Percentiles rank a stretch among this genome's conserved stretches.
These are phyloP conservation scores for Fusarium sp. DNA, from an alignment of 2,329 filamentous ascomycete genomes.

Conservation along the genomic window DNA sequence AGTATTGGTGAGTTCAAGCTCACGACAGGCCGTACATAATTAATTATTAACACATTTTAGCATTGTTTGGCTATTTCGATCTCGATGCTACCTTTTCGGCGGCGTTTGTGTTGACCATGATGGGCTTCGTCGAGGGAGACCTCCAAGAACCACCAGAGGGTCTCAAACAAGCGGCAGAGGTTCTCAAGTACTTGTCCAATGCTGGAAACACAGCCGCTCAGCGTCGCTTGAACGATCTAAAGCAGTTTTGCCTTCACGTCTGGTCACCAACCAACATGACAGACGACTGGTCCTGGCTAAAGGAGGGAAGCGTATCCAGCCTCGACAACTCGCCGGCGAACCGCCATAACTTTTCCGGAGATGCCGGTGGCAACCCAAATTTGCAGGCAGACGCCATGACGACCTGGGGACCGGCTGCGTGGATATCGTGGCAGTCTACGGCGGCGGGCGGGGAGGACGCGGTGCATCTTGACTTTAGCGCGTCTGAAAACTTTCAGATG, in stretches of 20 bases:
- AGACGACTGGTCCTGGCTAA: constrained; percentile 39
- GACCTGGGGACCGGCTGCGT: neutral
- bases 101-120: constrained; percentile 45
- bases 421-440: constrained; percentile 1
- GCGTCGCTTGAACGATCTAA: constrained; percentile 40
- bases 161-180: constrained; percentile 35
- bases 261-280: constrained; percentile 39
- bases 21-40: neutral
- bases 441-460: neutral
- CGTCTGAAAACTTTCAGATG: constrained; percentile 33
- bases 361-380: neutral
- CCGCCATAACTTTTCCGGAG: neutral
- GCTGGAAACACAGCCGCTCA: constrained; percentile 44
- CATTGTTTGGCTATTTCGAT: constrained; percentile 45
- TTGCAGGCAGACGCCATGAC: constrained; percentile 6
- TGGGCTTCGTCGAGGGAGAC: constrained; percentile 43
- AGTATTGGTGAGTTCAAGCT: constrained; percentile 30
- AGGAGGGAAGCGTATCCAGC: neutral
- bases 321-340: neutral
- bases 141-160: constrained; percentile 40
- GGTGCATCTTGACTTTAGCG: constrained; percentile 22
- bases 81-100: constrained; percentile 46
- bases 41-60: constrained; percentile 6
- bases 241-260: constrained; percentile 44
- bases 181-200: constrained; percentile 39